These are phyloP conservation scores for Babesia divergens DNA, from an alignment of 169 alveolate species.

Conservation along the genomic window DNA sequence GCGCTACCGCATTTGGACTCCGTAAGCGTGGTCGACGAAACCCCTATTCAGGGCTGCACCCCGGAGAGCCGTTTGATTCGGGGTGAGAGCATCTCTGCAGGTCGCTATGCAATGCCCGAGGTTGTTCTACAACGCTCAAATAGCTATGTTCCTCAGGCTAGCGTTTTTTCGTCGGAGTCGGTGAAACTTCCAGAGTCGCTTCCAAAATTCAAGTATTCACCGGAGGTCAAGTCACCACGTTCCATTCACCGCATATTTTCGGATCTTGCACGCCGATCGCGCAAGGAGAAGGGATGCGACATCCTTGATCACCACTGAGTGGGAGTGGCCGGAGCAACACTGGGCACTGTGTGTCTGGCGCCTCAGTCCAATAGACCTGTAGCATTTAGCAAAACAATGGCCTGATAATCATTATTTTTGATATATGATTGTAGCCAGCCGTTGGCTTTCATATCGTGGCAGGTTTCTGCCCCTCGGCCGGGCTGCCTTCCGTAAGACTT, in stretches of 20 bases:
- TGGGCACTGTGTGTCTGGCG: not conserved
- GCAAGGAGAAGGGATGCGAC: conserved; percentile 10
- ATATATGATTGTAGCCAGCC: conserved; percentile 24
- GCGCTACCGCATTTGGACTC: conserved; percentile 12
- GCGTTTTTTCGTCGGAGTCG: not conserved
- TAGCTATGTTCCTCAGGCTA: not conserved
- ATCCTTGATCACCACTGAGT: conserved; percentile 12
- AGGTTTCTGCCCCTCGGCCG: conserved; percentile 72
- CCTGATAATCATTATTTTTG: not conserved
- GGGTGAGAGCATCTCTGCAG: conserved; percentile 16
- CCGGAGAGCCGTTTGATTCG: not conserved
- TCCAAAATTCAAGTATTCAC: conserved; percentile 37
- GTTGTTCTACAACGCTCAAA: not conserved
- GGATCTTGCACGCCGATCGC: conserved; percentile 6
- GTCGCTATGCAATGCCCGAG: conserved; percentile 50
- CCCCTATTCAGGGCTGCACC: not conserved
- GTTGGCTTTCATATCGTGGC: conserved; percentile 64
- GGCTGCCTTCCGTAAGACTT: conserved; percentile 65
- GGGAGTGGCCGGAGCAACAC: not conserved
- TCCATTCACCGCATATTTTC: conserved; percentile 36
- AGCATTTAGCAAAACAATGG: not conserved
- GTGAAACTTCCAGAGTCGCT: conserved; percentile 7
- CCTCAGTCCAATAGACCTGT: not conserved
- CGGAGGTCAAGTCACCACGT: conserved; percentile 52
- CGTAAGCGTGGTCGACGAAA: not conserved